These are phyloP conservation scores for Ananas comosus DNA, from an alignment of 176 grass and related monocot genomes.

Conservation along the genomic window DNA sequence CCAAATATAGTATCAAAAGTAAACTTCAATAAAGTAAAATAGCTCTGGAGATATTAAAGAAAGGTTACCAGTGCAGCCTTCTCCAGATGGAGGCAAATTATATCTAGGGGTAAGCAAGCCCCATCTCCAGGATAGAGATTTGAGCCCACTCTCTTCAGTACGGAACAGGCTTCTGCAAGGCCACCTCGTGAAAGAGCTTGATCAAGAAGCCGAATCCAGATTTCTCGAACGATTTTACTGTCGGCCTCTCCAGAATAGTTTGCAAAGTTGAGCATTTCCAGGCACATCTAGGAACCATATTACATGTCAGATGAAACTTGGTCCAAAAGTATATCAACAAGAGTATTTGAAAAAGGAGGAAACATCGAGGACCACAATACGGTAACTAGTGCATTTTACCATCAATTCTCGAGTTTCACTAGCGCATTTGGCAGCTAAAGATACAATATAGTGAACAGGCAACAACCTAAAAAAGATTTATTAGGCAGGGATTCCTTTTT, in stretches of 20 bases:
- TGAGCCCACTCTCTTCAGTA: constrained; percentile 78
- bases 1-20: not conserved
- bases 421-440: no score
- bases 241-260: constrained; percentile 87
- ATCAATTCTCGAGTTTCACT: no score
- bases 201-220: constrained; percentile 84
- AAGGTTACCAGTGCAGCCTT: constrained; percentile 73
- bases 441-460: no score
- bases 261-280: constrained; percentile 98
- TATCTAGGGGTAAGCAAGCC: constrained; percentile 66
- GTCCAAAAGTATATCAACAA: not conserved
- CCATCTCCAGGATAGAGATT: constrained; percentile 89
- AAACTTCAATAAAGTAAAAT: not conserved
- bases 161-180: constrained; percentile 82
- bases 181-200: constrained; percentile 74
- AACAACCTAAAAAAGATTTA: no score
- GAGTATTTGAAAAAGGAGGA: not conserved
- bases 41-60: not conserved
- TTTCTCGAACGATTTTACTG: constrained; percentile 71
- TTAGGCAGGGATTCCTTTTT: no score
- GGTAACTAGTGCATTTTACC: no score
- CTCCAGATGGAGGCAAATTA: constrained; percentile 89
- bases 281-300: constrained; percentile 52
- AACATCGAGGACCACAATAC: no score
- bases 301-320: not conserved